Evolutionary conservation across 2,329 filamentous ascomycete genomes (phyloP).

Genomic region (Aspergillus transmontanensis): DNA sequence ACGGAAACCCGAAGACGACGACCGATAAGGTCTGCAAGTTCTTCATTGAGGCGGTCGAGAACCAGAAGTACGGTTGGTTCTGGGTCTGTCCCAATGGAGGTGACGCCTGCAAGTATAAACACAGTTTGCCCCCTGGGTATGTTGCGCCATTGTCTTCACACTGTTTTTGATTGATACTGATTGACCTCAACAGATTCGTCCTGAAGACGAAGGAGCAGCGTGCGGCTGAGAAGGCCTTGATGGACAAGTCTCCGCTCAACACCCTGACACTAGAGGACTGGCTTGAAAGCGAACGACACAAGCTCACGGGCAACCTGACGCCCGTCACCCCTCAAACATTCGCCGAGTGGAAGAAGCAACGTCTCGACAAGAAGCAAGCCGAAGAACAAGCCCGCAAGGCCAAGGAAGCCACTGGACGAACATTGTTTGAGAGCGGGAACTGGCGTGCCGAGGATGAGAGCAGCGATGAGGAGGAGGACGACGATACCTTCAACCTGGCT

Average conservation of each 20-base stretch:
- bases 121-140: conserved; percentile 90
- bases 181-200: conserved; percentile 67
- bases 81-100: conserved; percentile 97
- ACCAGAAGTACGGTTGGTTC: conserved; percentile 99
- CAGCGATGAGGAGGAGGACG: conserved; percentile 62
- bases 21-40: conserved; percentile 99
- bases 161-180: conserved; percentile 14
- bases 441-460: conserved; percentile 72
- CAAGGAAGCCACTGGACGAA: conserved; percentile 93
- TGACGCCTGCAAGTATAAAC: conserved; percentile 98
- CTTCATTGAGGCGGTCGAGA: conserved; percentile 96
- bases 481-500: conserved; percentile 74
- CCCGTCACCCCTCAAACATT: conserved; percentile 92
- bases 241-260: conserved; percentile 94
- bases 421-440: conserved; percentile 94
- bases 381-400: conserved; percentile 87
- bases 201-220: conserved; percentile 97
- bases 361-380: conserved; percentile 91
- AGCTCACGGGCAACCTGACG: conserved; percentile 86
- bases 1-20: conserved; percentile 91
- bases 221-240: conserved; percentile 88
- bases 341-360: conserved; percentile 95
- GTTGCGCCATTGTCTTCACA: conserved; percentile 39
- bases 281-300: conserved; percentile 92
- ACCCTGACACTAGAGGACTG: conserved; percentile 97